These are phyloP conservation scores for Nothophoma quercina DNA, from an alignment of 2,329 filamentous ascomycete genomes.

Conservation along the genomic window DNA sequence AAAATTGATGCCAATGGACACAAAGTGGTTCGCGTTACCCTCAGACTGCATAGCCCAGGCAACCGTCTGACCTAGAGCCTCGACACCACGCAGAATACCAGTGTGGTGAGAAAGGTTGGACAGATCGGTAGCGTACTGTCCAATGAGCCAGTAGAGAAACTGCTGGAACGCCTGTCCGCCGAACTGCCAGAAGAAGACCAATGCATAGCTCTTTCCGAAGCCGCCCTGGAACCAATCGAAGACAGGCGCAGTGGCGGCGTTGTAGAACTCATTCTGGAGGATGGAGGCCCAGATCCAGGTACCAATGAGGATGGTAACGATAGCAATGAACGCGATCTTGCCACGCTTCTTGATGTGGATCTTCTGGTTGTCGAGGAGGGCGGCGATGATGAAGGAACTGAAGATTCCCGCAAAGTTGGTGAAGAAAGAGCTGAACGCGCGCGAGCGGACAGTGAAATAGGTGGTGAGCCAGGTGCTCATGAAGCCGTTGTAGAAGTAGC, in stretches of 20 bases:
- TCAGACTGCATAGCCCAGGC: conserved; percentile 50
- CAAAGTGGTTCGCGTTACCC: conserved; percentile 47
- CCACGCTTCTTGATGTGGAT: conserved; percentile 46
- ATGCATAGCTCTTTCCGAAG: conserved; percentile 44
- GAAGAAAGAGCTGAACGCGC: conserved; percentile 48
- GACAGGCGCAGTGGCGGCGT: conserved; percentile 32
- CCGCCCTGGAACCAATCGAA: conserved; percentile 47
- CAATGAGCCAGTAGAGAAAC: conserved; percentile 48
- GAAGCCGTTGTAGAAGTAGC: conserved; percentile 50
- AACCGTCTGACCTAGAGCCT: conserved; percentile 46
- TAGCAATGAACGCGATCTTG: conserved; percentile 37
- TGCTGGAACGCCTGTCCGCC: conserved; percentile 49
- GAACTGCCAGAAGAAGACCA: conserved; percentile 49
- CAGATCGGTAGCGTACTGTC: conserved; percentile 46
- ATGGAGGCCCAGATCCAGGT: conserved; percentile 49
- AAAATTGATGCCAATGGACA: conserved; percentile 48
- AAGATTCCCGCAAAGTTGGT: conserved; percentile 50
- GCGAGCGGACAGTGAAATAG: conserved; percentile 47
- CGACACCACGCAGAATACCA: conserved; percentile 46
- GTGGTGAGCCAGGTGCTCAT: conserved; percentile 45
- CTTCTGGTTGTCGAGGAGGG: conserved; percentile 43
- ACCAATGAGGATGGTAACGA: conserved; percentile 41
- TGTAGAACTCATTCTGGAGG: conserved; percentile 45
- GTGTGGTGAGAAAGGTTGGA: conserved; percentile 43
- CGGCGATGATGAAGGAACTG: conserved; percentile 45